Evolutionary conservation across 202 grass and related monocot species (phyloP).

Genomic region (Schoenoplectus tabernaemontani): DNA sequence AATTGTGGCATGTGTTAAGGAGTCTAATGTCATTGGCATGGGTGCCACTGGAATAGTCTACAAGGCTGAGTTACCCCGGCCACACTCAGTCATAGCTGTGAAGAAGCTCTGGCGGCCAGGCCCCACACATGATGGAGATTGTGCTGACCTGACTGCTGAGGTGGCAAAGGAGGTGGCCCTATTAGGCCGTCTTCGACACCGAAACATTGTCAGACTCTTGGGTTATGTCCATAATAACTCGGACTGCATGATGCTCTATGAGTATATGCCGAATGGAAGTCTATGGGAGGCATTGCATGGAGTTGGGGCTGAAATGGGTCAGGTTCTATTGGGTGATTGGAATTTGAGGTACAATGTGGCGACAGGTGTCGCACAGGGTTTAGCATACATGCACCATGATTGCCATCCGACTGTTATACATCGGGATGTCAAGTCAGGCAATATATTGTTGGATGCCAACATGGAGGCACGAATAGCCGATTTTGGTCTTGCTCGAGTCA

Average conservation of each 20-base stretch:
- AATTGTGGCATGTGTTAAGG: conserved; percentile 78
- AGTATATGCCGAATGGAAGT: conserved; percentile 96
- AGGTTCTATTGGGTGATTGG: conserved; percentile 51
- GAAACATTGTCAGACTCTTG: conserved; percentile 65
- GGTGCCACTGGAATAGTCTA: conserved; percentile 81
- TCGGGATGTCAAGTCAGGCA: conserved; percentile 85
- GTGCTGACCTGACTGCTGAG: conserved; percentile 26
- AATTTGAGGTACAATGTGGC: conserved; percentile 74
- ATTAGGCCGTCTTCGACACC: conserved; percentile 56
- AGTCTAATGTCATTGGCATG: conserved; percentile 88
- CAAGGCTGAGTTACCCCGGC: conserved; percentile 54
- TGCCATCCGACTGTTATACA: conserved; percentile 79
- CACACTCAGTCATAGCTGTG: conserved; percentile 56
- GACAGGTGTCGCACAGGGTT: conserved; percentile 60
- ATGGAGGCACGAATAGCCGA: conserved; percentile 78
- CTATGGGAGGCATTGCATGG: conserved; percentile 84
- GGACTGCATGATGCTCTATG: conserved; percentile 87
- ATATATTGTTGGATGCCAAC: conserved; percentile 66
- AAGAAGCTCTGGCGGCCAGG: conserved; percentile 71
- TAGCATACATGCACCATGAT: conserved; percentile 84
- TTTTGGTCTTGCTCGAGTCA: conserved; percentile 62
- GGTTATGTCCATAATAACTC: conserved; percentile 63
- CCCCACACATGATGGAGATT: conserved; percentile 15
- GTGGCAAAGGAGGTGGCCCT: conserved; percentile 62
- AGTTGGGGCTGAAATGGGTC: conserved; percentile 9